Evolutionary conservation across 2,329 filamentous ascomycete species (phyloP).

Genomic region (Dactylellina sp.): DNA sequence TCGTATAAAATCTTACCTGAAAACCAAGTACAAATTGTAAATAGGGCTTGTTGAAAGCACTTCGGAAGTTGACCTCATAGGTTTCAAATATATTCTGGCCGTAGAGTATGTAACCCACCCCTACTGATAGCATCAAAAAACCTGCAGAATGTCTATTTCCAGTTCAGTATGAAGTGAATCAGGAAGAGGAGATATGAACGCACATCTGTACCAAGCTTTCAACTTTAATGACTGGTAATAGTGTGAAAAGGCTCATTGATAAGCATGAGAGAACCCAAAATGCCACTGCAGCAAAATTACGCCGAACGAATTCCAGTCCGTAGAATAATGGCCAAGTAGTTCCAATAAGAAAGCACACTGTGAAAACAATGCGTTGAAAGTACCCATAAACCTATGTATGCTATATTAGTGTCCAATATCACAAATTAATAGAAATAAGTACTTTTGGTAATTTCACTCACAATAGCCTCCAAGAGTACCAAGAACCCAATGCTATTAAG

Average conservation of each 20-base stretch:
- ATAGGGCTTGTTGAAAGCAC: constrained; percentile 25
- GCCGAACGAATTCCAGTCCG: constrained; percentile 76
- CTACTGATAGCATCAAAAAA: neutral
- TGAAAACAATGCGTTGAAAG: constrained; percentile 88
- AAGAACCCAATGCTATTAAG: constrained; percentile 77
- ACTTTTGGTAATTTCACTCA: constrained; percentile 19
- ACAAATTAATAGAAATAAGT: neutral
- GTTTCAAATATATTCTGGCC: constrained; percentile 23
- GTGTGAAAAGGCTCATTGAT: constrained; percentile 88
- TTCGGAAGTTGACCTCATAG: neutral
- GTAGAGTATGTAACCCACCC: constrained; percentile 24
- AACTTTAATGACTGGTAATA: constrained; percentile 85
- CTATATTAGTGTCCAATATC: constrained; percentile 17
- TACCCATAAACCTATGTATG: constrained; percentile 72
- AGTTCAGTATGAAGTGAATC: constrained; percentile 67
- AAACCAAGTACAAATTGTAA: constrained; percentile 68
- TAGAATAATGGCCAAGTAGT: constrained; percentile 82
- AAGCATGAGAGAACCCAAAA: constrained; percentile 82
- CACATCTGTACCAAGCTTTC: constrained; percentile 82
- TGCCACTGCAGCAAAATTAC: constrained; percentile 73
- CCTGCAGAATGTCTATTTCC: constrained; percentile 67
- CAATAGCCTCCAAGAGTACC: constrained; percentile 79
- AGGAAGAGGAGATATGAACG: constrained; percentile 66
- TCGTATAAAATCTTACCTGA: constrained; percentile 62
- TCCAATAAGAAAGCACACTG: constrained; percentile 79